Percentiles rank a stretch among this genome's conserved stretches.
Evolutionary conservation across 768 basidiomycete species (phyloP).

Genomic region (Suillus occidentalis): DNA sequence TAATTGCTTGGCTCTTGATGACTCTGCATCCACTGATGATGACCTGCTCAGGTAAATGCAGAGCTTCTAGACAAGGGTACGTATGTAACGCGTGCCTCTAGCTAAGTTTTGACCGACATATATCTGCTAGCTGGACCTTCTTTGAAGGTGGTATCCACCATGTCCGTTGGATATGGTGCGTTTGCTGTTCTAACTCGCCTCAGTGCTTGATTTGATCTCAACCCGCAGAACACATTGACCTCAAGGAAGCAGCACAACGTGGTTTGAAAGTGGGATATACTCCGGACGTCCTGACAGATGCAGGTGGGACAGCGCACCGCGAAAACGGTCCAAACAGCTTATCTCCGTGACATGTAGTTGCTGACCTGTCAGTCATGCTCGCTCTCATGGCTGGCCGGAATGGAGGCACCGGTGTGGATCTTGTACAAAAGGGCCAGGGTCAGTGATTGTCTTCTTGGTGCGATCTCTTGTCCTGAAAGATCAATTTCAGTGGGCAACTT

Average conservation of each 20-base stretch:
- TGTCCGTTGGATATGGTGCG: constrained; percentile 88
- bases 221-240: constrained; percentile 76
- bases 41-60: constrained; percentile 55
- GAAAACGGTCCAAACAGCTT: neutral
- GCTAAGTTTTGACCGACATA: constrained; percentile 4
- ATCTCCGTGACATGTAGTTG: constrained; percentile 53
- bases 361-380: constrained; percentile 88
- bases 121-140: constrained; percentile 60
- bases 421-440: constrained; percentile 74
- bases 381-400: constrained; percentile 92
- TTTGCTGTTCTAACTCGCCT: neutral
- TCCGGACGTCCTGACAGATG: constrained; percentile 90
- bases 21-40: neutral
- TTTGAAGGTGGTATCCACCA: constrained; percentile 85
- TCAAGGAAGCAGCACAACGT: constrained; percentile 55
- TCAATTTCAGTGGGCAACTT: constrained; percentile 67
- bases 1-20: neutral
- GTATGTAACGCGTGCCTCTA: constrained; percentile 1
- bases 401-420: constrained; percentile 55
- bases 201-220: neutral
- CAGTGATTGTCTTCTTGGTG: constrained; percentile 21
- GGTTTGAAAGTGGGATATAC: constrained; percentile 84
- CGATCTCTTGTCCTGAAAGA: neutral
- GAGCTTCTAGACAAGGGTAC: constrained; percentile 53
- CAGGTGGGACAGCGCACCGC: constrained; percentile 49